A percentile compares a stretch with the other conserved stretches of the same genome.
These are phyloP conservation scores for Globisporangium canariense DNA, from an alignment of 352 stramenopile species.

Conservation along the genomic window DNA sequence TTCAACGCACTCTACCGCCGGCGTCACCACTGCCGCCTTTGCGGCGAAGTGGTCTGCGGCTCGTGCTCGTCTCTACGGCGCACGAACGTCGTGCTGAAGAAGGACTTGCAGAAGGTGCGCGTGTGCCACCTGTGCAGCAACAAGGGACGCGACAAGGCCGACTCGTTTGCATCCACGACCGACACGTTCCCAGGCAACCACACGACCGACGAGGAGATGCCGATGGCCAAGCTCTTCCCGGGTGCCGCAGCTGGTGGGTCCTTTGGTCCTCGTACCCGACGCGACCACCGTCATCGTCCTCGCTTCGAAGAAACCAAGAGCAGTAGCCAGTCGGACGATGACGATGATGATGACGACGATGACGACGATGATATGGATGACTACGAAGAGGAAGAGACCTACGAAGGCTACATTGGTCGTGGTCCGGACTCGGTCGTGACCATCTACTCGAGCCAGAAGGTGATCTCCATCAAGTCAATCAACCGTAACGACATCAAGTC, in stretches of 20 bases:
- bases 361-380: conserved; percentile 15
- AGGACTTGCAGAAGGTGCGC: conserved; percentile 47
- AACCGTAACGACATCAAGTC: conserved; percentile 20
- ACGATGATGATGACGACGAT: conserved; percentile 5
- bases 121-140: conserved; percentile 73
- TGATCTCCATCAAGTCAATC: conserved; percentile 64
- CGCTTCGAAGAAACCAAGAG: conserved; percentile 2
- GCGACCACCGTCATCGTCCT: not conserved
- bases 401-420: conserved; percentile 24
- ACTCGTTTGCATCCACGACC: conserved; percentile 27
- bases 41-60: conserved; percentile 59
- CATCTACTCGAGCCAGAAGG: conserved; percentile 34
- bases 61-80: conserved; percentile 45
- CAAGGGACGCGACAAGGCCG: conserved; percentile 32
- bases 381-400: conserved; percentile 19
- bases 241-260: not conserved
- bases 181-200: conserved; percentile 26
- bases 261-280: not conserved
- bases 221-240: conserved; percentile 18
- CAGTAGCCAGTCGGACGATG: conserved; percentile 3
- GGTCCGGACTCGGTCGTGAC: conserved; percentile 13
- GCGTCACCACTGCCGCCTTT: conserved; percentile 65
- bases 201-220: conserved; percentile 22
- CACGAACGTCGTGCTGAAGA: conserved; percentile 32
- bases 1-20: conserved; percentile 56